Evolutionary conservation across 805 yeast species (phyloP).

Genomic region (Cyberlindnera samutprakarnensis): DNA sequence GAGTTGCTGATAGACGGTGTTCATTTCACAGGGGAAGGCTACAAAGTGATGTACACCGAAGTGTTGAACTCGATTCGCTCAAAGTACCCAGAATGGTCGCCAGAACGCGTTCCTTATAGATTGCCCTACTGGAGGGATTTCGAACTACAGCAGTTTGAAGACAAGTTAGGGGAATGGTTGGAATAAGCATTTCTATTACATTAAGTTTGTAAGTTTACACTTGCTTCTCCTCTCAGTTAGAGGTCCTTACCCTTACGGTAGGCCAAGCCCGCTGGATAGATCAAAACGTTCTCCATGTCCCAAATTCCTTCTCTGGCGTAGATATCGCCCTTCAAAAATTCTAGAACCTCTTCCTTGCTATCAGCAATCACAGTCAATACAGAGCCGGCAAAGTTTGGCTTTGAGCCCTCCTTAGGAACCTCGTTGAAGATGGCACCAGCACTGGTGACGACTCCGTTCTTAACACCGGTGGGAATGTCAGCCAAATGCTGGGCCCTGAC

Average conservation of each 20-base stretch:
- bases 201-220: too few relatives aligned
- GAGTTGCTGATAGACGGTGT: constrained; percentile 46
- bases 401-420: constrained; percentile 31
- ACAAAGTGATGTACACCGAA: constrained; percentile 40
- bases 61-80: constrained; percentile 31
- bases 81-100: constrained; percentile 40
- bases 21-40: constrained; percentile 51
- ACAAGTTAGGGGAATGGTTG: constrained; percentile 3
- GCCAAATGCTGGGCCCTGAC: constrained; percentile 48
- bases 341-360: constrained; percentile 56
- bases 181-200: too few relatives aligned
- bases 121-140: constrained; percentile 37
- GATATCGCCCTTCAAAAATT: constrained; percentile 53
- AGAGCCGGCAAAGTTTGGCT: constrained; percentile 59
- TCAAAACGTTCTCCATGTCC: constrained; percentile 59
- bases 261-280: constrained; percentile 47
- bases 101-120: constrained; percentile 30
- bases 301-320: constrained; percentile 63
- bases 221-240: neutral
- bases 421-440: constrained; percentile 48
- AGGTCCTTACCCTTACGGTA: constrained; percentile 32
- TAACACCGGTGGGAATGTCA: constrained; percentile 35
- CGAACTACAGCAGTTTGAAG: constrained; percentile 6
- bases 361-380: constrained; percentile 57
- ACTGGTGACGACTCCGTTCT: constrained; percentile 36